A percentile compares a stretch with the other conserved stretches of the same genome.
These are phyloP conservation scores for Entophlyctis helioformis DNA, from an alignment of 192 early-diverging fungal genomes.

Conservation along the genomic window DNA sequence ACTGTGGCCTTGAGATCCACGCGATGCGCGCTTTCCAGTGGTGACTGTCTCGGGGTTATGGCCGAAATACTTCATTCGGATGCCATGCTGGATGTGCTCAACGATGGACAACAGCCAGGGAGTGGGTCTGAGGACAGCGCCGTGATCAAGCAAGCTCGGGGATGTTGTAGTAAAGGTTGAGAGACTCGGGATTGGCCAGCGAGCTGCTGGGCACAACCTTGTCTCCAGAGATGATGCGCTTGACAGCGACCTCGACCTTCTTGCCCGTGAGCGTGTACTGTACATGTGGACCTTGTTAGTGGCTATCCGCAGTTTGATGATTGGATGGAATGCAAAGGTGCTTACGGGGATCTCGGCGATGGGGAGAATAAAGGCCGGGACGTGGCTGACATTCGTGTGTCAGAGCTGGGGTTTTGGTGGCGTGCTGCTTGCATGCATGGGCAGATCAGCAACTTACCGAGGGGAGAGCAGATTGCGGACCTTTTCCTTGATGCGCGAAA, in stretches of 20 bases:
- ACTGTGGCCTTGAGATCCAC: too few species aligned
- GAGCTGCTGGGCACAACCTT: conserved; percentile 67
- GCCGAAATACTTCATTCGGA: too few species aligned
- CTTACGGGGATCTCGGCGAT: conserved; percentile 73
- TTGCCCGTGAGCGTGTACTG: conserved; percentile 92
- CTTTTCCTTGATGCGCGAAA: conserved; percentile 55
- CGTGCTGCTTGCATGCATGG: too few species aligned
- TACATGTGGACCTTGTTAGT: conserved; percentile 1
- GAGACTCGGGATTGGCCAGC: conserved; percentile 79
- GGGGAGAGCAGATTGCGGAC: conserved; percentile 80
- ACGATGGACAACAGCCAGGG: too few species aligned
- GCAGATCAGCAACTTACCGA: conserved; percentile 31
- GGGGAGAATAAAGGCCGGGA: conserved; percentile 74
- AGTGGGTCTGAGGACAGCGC: too few species aligned
- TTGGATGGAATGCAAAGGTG: conserved; percentile 3
- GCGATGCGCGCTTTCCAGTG: too few species aligned
- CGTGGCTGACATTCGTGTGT: conserved; percentile 64
- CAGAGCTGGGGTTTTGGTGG: too few species aligned
- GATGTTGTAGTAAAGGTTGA: conserved; percentile 70
- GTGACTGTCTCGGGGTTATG: too few species aligned
- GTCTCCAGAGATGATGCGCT: conserved; percentile 68
- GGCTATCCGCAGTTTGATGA: background rate
- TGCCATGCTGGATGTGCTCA: too few species aligned
- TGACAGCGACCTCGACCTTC: conserved; percentile 95
- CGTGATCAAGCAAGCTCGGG: too few species aligned